Percentiles rank a stretch among this genome's conserved stretches.
Evolutionary conservation across 169 alveolate species (phyloP).

Genomic region (Plasmodium fragile): DNA sequence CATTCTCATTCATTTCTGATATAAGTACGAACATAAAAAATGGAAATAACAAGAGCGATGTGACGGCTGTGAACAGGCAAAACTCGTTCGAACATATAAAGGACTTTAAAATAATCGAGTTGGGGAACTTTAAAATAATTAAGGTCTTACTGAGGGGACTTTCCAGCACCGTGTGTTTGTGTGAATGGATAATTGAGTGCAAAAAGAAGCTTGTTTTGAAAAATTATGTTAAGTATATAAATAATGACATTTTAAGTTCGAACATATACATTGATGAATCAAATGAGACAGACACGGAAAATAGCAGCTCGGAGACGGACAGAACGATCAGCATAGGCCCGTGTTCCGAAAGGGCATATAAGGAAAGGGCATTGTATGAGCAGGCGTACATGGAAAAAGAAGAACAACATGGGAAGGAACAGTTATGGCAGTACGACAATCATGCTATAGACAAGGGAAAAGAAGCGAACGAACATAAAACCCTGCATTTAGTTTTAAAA

Average conservation of each 20-base stretch:
- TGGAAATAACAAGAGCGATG: slow-evolving; percentile 12
- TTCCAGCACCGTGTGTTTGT: slow-evolving; percentile 51
- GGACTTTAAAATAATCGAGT: slow-evolving; percentile 5
- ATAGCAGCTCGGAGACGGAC: neutral
- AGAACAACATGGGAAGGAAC: neutral
- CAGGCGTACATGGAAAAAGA: neutral
- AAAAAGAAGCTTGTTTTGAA: slow-evolving; percentile 6
- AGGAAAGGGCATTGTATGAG: neutral
- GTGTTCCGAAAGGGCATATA: neutral
- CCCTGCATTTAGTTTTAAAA: slow-evolving; percentile 26
- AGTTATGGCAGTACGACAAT: neutral
- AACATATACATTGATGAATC: slow-evolving; percentile 23
- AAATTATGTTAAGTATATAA: slow-evolving; percentile 47
- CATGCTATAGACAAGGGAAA: neutral
- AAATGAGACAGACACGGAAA: neutral
- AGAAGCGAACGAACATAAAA: neutral
- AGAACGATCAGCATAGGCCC: neutral
- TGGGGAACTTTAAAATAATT: slow-evolving; percentile 50
- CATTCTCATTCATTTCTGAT: slow-evolving; percentile 36
- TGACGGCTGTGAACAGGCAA: neutral
- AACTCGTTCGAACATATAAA: slow-evolving; percentile 7
- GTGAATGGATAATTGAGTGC: slow-evolving; percentile 56
- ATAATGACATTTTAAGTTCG: slow-evolving; percentile 16
- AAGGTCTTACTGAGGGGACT: slow-evolving; percentile 44
- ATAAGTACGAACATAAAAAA: neutral